Percentiles rank a stretch among this genome's conserved stretches.
Evolutionary conservation across 306 rosid species (phyloP).

Genomic region (Luffa aegyptiaca): DNA sequence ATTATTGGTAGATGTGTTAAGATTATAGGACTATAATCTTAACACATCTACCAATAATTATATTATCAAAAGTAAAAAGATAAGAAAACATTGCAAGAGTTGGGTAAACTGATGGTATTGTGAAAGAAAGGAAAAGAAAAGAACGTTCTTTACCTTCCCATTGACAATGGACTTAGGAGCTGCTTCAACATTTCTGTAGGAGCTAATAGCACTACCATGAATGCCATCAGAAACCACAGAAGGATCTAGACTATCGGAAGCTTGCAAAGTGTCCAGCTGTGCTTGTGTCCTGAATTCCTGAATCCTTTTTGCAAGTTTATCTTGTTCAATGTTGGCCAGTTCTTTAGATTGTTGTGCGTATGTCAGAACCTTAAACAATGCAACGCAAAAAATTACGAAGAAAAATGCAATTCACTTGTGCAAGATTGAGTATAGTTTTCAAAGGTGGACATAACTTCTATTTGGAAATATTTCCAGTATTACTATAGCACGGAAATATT

Average conservation of each 20-base stretch:
- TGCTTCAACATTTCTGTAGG: conserved; percentile 53
- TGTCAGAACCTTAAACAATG: conserved; percentile 62
- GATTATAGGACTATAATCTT: no score
- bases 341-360: conserved; percentile 96
- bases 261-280: conserved; percentile 54
- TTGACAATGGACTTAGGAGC: conserved; percentile 34
- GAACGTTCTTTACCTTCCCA: conserved; percentile 44
- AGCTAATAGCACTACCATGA: conserved; percentile 41
- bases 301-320: conserved; percentile 92
- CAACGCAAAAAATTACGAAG: conserved; percentile 11
- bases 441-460: not conserved
- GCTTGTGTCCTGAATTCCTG: conserved; percentile 92
- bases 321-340: conserved; percentile 83
- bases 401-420: not conserved
- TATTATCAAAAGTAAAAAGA: not conserved
- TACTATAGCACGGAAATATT: not conserved
- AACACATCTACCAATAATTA: not conserved
- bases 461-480: not conserved
- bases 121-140: conserved; percentile 2
- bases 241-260: conserved; percentile 45
- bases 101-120: not conserved
- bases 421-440: not conserved
- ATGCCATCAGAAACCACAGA: conserved; percentile 36
- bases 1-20: no score
- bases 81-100: not conserved